phyloP scores from a whole-genome alignment of 225 moss, liverwort and hornwort species.

The Climacium dendroides region DNA sequence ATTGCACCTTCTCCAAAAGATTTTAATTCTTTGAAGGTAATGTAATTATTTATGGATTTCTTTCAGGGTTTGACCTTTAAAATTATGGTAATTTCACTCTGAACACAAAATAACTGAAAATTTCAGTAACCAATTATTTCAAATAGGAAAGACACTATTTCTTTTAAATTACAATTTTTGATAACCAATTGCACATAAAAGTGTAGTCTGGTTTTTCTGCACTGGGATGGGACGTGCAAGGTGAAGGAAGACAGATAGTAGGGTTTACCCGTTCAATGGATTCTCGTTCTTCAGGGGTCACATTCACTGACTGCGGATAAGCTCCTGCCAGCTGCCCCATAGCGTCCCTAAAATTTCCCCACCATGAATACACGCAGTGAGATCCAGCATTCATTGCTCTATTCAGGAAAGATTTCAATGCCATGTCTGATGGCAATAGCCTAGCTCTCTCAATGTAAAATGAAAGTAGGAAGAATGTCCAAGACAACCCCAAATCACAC shows the following conservation, averaged over 20 bases:
- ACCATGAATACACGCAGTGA: background rate
- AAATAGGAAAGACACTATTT: background rate
- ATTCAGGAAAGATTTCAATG: background rate
- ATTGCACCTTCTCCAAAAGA: background rate
- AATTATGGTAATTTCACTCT: background rate
- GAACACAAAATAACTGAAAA: background rate
- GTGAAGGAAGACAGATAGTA: background rate
- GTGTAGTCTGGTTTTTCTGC: no score
- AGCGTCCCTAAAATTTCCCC: conserved; percentile 42
- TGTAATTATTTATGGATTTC: background rate
- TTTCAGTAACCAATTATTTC: background rate
- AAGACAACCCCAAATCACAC: background rate
- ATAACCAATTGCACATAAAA: background rate
- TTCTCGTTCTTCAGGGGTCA: conserved; percentile 37
- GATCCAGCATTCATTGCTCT: background rate
- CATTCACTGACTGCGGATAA: conserved; percentile 90
- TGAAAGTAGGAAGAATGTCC: background rate
- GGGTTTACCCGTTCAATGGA: conserved; percentile 62
- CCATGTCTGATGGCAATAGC: background rate
- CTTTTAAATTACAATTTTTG: background rate
- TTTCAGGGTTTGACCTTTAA: background rate
- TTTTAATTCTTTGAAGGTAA: no score
- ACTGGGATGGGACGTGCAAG: background rate
- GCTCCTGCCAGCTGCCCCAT: conserved; percentile 78
- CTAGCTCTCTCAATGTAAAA: background rate